These are phyloP conservation scores for Neocallimastix lanati DNA, from an alignment of 192 early-diverging fungal genomes.

Conservation along the genomic window DNA sequence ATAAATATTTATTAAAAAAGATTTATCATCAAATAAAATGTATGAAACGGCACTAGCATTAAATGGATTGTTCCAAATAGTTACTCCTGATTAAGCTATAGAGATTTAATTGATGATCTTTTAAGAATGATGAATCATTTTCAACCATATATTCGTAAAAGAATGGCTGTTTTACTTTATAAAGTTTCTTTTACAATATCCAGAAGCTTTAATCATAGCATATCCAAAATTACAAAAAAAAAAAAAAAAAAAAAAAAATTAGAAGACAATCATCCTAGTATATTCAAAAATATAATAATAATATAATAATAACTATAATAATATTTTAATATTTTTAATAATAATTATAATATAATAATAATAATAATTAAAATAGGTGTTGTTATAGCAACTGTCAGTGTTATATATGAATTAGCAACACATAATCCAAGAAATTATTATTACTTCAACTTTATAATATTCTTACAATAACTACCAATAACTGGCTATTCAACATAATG, in stretches of 20 bases:
- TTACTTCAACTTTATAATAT: conserved; percentile 86
- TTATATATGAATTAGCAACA: conserved; percentile 87
- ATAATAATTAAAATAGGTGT: too few species aligned
- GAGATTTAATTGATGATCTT: conserved; percentile 71
- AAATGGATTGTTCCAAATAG: conserved; percentile 78
- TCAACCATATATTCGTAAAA: conserved; percentile 81
- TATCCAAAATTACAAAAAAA: conserved; percentile 65
- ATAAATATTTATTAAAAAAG: conserved; percentile 18
- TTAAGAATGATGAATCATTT: conserved; percentile 77
- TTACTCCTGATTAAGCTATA: conserved; percentile 76
- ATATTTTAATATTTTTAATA: too few species aligned
- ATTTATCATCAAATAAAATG: conserved; percentile 63
- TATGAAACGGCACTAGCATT: conserved; percentile 75
- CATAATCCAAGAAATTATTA: conserved; percentile 88
- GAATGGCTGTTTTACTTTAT: conserved; percentile 73
- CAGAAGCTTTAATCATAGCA: conserved; percentile 63
- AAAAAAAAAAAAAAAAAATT: conserved; percentile 76
- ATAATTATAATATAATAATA: conserved; percentile 4
- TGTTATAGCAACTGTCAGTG: conserved; percentile 79
- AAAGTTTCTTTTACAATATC: conserved; percentile 76
- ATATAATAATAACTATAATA: too few species aligned
- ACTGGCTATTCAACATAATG: conserved; percentile 59
- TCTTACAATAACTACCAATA: conserved; percentile 76
- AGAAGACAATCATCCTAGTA: conserved; percentile 81
- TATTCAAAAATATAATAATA: too few species aligned